A percentile compares a stretch with the other conserved stretches of the same genome.
phyloP scores from a whole-genome alignment of 352 stramenopile genomes.

The Albugo candida region DNA sequence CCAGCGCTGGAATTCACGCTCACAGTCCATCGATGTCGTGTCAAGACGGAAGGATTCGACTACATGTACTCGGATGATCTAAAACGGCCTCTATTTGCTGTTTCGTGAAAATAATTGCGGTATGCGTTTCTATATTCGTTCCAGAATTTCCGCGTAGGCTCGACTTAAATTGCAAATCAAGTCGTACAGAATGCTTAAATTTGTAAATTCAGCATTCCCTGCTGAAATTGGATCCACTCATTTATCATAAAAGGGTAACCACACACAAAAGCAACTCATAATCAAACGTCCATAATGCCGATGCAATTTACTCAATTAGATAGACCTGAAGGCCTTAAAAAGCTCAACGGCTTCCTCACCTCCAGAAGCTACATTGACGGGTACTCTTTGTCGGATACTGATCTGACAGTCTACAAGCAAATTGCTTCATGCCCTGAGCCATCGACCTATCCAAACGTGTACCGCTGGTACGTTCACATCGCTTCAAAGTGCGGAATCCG shows the following conservation, averaged over 20 bases:
- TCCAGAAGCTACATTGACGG: constrained; percentile 62
- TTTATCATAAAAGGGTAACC: too few species aligned
- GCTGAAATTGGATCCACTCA: too few species aligned
- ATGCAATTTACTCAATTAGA: constrained; percentile 44
- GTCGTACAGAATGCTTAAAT: too few species aligned
- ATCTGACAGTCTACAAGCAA: constrained; percentile 36
- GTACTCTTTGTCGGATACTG: constrained; percentile 42
- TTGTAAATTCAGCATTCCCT: too few species aligned
- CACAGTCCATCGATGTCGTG: constrained; percentile 50
- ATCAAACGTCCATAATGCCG: constrained; percentile 14
- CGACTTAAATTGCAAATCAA: too few species aligned
- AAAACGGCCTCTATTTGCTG: too few species aligned
- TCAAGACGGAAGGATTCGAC: constrained; percentile 50
- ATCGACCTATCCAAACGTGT: constrained; percentile 36
- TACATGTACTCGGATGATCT: constrained; percentile 25
- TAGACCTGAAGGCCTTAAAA: constrained; percentile 40
- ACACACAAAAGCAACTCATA: too few species aligned
- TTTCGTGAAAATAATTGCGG: too few species aligned
- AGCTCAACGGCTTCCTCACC: constrained; percentile 67
- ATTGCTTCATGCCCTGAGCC: constrained; percentile 21
- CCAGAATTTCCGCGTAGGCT: too few species aligned
- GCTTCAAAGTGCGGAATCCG: constrained; percentile 32
- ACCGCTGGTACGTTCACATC: constrained; percentile 51
- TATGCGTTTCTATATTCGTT: too few species aligned
- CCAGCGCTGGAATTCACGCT: constrained; percentile 61